phyloP scores from a whole-genome alignment of 2,329 filamentous ascomycete species.

The Alternaria gansuensis region DNA sequence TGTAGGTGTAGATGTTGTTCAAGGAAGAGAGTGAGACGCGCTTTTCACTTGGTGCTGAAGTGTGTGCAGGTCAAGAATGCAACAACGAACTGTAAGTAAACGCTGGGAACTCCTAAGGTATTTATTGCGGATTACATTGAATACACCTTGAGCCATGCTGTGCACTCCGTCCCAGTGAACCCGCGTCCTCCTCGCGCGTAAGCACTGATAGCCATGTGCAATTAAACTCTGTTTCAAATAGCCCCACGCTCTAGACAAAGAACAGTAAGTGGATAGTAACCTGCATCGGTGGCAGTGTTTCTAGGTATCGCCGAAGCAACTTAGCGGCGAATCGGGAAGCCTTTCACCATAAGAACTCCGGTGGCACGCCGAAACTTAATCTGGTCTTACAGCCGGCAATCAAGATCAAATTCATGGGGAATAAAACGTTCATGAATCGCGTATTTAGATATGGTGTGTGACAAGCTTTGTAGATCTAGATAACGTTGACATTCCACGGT shows the following conservation, averaged over 20 bases:
- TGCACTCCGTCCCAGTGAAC: conserved; percentile 37
- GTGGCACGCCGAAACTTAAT: conserved; percentile 5
- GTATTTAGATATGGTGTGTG: neutral
- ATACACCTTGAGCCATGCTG: conserved; percentile 32
- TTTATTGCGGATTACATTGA: conserved; percentile 38
- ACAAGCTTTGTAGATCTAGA: neutral
- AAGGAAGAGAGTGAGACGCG: conserved; percentile 3
- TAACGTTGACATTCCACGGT: neutral
- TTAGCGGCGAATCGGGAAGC: conserved; percentile 33
- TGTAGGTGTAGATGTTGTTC: conserved; percentile 7
- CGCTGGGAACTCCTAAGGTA: conserved; percentile 34
- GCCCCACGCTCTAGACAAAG: conserved; percentile 25
- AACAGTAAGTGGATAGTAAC: conserved; percentile 35
- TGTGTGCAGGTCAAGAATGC: conserved; percentile 8
- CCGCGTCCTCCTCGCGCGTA: conserved; percentile 35
- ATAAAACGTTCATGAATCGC: conserved; percentile 7
- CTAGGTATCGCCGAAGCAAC: conserved; percentile 17
- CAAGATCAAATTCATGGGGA: conserved; percentile 6
- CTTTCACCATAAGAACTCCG: conserved; percentile 20
- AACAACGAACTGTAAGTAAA: conserved; percentile 7
- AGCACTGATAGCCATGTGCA: conserved; percentile 22
- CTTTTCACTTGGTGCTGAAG: conserved; percentile 2
- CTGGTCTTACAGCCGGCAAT: neutral
- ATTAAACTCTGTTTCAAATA: conserved; percentile 27
- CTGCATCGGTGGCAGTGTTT: conserved; percentile 31